Base-by-base conservation (phyloP, 768 basidiomycete genomes). In the Clitopilus passeckerianus region DNA sequence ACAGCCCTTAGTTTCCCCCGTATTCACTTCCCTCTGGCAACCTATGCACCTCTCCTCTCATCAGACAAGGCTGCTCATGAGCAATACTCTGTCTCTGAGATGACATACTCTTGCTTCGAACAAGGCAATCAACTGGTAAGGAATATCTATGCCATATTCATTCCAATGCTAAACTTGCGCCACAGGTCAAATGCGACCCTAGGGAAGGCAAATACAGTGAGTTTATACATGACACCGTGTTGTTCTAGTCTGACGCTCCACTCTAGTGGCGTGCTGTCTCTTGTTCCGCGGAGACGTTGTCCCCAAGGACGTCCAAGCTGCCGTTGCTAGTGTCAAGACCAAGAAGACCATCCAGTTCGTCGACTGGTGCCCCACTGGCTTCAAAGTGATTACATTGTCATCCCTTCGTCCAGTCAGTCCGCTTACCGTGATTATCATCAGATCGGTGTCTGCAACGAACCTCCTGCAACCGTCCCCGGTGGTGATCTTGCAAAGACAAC, bases 91-190 rank as follows among this genome's bases (percentile, higher is more conserved):
- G 96, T 98, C 34, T 86, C 93, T 52, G 95, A 98, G 68, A 98
- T 98, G 94, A 98, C 96, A 64, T 94, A 92, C 80, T 87, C 94
- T 56, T 98, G 95, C 82, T 98, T 98, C 76, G 96, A 98, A 78
- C 81, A 84, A 62, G 94, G 93, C 61, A 95, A 94, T 76, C 96
- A 98, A 76, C 94, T 98, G 95, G 95, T 82, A 46, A 12, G 27
- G 54, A 24, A 16, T 14, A 34, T 23, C 59, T 18, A 18, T 43
- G 27, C 33, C 24, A 22, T 52, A n/a, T 14, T 59, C 15, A 20
- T 15, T 15, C 1, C 23, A 34, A 34, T 27, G n/a, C 34, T 34
- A 20, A 60, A 54, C 58, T 55, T 22, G 37, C 22, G 20, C 43
- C 50, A 10, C 53, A 73, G 72, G 72, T 86, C 61, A 85, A 84